These are phyloP conservation scores for Phytophthora pisi DNA, from an alignment of 352 stramenopile genomes.

Conservation along the genomic window DNA sequence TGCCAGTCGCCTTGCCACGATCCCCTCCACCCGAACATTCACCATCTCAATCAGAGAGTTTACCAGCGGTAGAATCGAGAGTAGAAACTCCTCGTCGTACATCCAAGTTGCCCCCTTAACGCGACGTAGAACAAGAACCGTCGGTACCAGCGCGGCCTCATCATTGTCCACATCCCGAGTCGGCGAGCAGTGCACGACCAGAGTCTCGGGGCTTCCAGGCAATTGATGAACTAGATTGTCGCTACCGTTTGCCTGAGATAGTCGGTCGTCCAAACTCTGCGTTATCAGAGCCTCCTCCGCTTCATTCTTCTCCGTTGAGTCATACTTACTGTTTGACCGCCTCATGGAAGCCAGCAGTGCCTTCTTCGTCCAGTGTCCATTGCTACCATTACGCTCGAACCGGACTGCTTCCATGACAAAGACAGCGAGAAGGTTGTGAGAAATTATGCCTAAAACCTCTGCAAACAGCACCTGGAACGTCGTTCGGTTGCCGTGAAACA, in stretches of 20 bases:
- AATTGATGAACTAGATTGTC: conserved; percentile 14
- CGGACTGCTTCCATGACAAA: conserved; percentile 46
- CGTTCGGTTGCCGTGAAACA: conserved; percentile 70
- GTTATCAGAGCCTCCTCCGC: neutral
- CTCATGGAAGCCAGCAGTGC: conserved; percentile 7
- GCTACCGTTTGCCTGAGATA: neutral
- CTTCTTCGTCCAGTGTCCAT: conserved; percentile 15
- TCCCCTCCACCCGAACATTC: conserved; percentile 55
- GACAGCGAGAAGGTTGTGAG: conserved; percentile 48
- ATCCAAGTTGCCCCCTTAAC: conserved; percentile 53
- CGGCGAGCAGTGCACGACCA: conserved; percentile 27
- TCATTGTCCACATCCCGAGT: conserved; percentile 45
- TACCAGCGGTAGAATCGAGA: conserved; percentile 43
- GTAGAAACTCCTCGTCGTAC: conserved; percentile 68
- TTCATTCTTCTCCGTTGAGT: neutral
- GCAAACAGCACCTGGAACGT: conserved; percentile 49
- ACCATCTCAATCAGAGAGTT: conserved; percentile 51
- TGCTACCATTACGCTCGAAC: conserved; percentile 17
- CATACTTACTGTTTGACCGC: neutral
- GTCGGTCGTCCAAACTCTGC: neutral
- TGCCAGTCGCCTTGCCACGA: conserved; percentile 43
- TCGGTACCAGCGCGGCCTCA: conserved; percentile 19
- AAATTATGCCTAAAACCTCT: conserved; percentile 41
- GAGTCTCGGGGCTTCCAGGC: conserved; percentile 16
- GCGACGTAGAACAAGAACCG: conserved; percentile 53